Evolutionary conservation across 495 filamentous ascomycete species (phyloP), one percentile per base, ranked within the genome.

Genomic region (Tetracladium setigerum): DNA sequence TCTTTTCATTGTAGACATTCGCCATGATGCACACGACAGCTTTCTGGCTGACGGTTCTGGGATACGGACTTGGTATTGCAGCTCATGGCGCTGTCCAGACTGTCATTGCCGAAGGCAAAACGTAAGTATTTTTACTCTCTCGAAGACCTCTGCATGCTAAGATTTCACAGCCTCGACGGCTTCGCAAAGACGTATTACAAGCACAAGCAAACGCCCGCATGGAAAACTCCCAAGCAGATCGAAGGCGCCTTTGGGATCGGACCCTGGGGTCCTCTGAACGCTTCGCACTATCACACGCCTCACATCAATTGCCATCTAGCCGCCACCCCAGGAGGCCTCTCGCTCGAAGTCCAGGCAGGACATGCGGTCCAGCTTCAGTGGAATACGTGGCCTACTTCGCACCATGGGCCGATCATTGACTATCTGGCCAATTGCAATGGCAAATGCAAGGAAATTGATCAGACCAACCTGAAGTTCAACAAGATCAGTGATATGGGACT

Each of bases 341-440:
- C 64, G 45, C 68, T 67, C 7, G 47, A 64, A 11, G 64, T 73
- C 22, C 60, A 62, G 4, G 70, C 68, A 17, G 73, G 72, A 16
- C 55, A 62, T 55, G 64, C 63, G 36, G 65, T 75, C 52, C 53
- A 50, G 14, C 38, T 75, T 27, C 65, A 68, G 55, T 65, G 62
- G 70, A 65, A 55, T 60, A 38, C 54, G 46, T 68, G 52, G 55
- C 55, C 52, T 0, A 38, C 31, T 2, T 16, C 27, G 3, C 55
- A 86, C 58, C 69, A 81, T 52, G 81, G 87, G 6, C 84, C 85
- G 5, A 79, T 84, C 60, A 79, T 87, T 46, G 78, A 79, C 64
- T 89, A 88, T 62, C 63, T 92, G 1, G 87, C 86, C 41, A 73
- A 78, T 50, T 89, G 85, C 74, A 73, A 78, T 53, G 84, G 83